Base-by-base conservation (phyloP, 2,329 filamentous ascomycete genomes). In the Pseudocercospora crystallina region DNA sequence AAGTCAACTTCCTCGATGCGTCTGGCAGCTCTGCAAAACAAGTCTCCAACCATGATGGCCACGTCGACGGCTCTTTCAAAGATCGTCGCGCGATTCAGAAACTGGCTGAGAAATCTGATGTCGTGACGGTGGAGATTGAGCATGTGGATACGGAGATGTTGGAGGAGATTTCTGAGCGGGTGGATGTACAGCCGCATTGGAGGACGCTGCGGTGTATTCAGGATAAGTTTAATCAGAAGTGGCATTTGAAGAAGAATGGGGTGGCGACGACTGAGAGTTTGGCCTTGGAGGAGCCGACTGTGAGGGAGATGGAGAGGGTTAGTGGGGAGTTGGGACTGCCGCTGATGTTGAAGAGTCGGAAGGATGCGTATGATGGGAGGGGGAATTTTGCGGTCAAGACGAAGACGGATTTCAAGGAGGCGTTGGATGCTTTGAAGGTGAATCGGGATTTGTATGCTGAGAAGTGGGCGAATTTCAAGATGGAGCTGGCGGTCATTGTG, bases 71-170 rank as follows among this genome's bases (percentile, higher is more conserved):
- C 51, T 95, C 90, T 0, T 96, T 96, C 79, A 91, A 90, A 68
- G 87, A 96, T 60, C 76, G 85, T 0, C 81, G 82, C 31, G 86
- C 88, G 58, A 90, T 97, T 58, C 82, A 84, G 37, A 79, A 89
- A 68, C 78, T 97, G n/a, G 90, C 92, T 2, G 73, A 80, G 34
- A 73, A 78, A 31, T 90, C 85, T 62, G 89, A 95, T 67, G 82
- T 95, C 12, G 76, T 96, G 54, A 96, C 90, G 0, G 89, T 95
- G 11, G 92, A 97, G 72, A 96, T 96, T 58, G 92, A 97, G 76
- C 92, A 96, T 72, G 87, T 96, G 51, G 84, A 96, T 70, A 94
- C 90, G n/a, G 78, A 89, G 46, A 86, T 94, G 17, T 80, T 96
- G 4, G 89, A 96, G 71, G 88, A 95, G 66, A 83, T 96, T 50